Evolutionary conservation across 371 early-diverging fungal genomes (phyloP).

Genomic region (Rhizopus stolonifer): DNA sequence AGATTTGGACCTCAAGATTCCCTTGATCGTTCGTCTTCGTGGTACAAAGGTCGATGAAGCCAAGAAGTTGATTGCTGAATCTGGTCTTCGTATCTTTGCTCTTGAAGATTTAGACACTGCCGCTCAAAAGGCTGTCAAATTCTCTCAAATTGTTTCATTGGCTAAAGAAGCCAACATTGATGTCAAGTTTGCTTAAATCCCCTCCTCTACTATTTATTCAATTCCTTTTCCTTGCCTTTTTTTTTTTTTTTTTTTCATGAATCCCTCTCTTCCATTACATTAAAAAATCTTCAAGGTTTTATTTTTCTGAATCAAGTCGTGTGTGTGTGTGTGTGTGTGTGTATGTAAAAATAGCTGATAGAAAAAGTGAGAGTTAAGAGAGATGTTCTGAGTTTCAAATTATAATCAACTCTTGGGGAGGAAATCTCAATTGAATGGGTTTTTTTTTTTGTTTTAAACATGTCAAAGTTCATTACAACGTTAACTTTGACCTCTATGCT

Average conservation of each 20-base stretch:
- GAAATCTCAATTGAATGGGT: too few species aligned
- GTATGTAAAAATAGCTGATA: too few species aligned
- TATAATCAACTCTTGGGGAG: background rate
- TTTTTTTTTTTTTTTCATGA: background rate
- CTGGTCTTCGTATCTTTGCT: slow-evolving; percentile 90
- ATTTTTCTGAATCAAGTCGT: too few species aligned
- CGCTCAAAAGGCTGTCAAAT: slow-evolving; percentile 90
- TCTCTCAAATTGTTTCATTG: slow-evolving; percentile 82
- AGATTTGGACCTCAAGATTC: slow-evolving; percentile 87
- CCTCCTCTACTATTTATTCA: too few species aligned
- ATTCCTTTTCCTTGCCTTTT: background rate
- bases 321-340: too few species aligned
- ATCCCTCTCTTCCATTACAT: too few species aligned
- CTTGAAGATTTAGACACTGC: slow-evolving; percentile 95
- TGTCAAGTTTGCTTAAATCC: slow-evolving; percentile 53
- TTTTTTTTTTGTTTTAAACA: slow-evolving; percentile 3
- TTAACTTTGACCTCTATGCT: background rate
- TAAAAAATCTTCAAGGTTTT: too few species aligned
- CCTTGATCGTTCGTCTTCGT: slow-evolving; percentile 95
- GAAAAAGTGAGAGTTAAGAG: too few species aligned
- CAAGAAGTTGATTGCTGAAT: slow-evolving; percentile 74
- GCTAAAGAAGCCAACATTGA: slow-evolving; percentile 70
- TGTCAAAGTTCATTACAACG: slow-evolving; percentile 12
- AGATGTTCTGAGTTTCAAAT: too few species aligned
- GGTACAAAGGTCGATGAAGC: slow-evolving; percentile 69